These are phyloP conservation scores for Saccharata proteae DNA, from an alignment of 2,329 filamentous ascomycete genomes.

Conservation along the genomic window DNA sequence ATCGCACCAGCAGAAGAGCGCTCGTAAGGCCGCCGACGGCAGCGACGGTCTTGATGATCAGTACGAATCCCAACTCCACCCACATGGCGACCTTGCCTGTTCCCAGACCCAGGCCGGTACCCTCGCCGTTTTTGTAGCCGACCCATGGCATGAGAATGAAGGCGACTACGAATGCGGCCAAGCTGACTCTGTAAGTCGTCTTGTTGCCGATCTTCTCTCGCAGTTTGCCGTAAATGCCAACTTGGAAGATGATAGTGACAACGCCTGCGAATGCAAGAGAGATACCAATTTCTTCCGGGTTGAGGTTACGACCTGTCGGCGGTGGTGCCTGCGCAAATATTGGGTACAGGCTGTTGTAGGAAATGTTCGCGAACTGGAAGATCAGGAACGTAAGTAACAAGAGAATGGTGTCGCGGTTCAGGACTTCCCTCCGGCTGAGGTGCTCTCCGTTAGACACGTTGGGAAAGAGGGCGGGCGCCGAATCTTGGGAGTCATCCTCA, in stretches of 20 bases:
- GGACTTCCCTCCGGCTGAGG: conserved; percentile 47
- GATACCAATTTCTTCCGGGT: conserved; percentile 70
- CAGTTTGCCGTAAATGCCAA: conserved; percentile 69
- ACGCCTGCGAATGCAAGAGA: conserved; percentile 73
- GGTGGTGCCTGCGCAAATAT: conserved; percentile 70
- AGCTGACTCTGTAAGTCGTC: conserved; percentile 64
- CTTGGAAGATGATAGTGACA: conserved; percentile 81
- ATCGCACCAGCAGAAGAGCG: conserved; percentile 64
- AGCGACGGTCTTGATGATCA: conserved; percentile 83
- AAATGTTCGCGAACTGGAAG: conserved; percentile 88
- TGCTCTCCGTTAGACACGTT: conserved; percentile 22
- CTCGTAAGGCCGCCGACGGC: conserved; percentile 83
- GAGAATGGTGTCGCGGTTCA: conserved; percentile 71
- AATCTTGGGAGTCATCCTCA: conserved; percentile 13
- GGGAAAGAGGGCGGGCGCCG: conserved; percentile 29
- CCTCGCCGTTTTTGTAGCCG: conserved; percentile 55
- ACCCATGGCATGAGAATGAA: conserved; percentile 87
- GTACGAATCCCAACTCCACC: conserved; percentile 62
- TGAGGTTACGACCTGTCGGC: conserved; percentile 65
- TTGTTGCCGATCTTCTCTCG: conserved; percentile 75
- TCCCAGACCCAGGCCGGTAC: conserved; percentile 37
- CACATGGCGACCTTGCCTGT: conserved; percentile 61
- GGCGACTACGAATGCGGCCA: conserved; percentile 68
- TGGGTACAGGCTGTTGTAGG: conserved; percentile 89
- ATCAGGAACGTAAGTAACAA: conserved; percentile 79